Conservation (phyloP, 257 asterid genomes). For the Orobanche coerulescens region DNA sequence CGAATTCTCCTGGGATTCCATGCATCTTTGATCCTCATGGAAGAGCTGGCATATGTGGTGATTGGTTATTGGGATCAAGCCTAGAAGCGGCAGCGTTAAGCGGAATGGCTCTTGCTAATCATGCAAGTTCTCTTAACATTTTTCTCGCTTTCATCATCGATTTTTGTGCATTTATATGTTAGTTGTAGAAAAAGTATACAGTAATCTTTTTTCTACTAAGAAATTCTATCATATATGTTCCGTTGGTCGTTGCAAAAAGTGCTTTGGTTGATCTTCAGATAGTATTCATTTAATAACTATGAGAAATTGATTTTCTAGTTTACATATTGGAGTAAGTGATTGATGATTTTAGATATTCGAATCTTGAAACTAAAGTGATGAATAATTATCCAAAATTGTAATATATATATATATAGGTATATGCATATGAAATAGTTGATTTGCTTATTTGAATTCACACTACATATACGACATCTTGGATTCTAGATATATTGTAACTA, state of each 20-base stretch:
- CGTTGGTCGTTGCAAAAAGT: background rate
- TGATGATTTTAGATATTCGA: background rate
- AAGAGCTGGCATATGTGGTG: slow-evolving; percentile 97
- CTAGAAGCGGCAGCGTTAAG: slow-evolving; percentile 90
- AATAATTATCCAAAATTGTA: background rate
- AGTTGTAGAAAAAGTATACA: background rate
- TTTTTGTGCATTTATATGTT: background rate
- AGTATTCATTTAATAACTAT: background rate
- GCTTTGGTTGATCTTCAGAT: background rate
- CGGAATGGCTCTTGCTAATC: slow-evolving; percentile 93
- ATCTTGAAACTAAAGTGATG: background rate
- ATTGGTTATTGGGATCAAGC: slow-evolving; percentile 91
- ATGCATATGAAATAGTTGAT: background rate
- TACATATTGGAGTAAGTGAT: background rate
- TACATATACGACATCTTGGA: too few relatives aligned
- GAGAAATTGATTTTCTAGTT: background rate
- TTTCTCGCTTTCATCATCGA: slow-evolving; percentile 4
- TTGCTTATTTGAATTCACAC: background rate
- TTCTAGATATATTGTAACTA: too few relatives aligned
- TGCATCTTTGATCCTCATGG: slow-evolving; percentile 94
- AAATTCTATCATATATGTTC: background rate
- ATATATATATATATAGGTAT: too few relatives aligned
- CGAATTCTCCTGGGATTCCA: slow-evolving; percentile 69
- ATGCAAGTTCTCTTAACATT: slow-evolving; percentile 36
- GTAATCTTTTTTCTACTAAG: background rate